Evolutionary conservation across 179 eudicot genomes (phyloP).

Genomic region (Silene coronaria): DNA sequence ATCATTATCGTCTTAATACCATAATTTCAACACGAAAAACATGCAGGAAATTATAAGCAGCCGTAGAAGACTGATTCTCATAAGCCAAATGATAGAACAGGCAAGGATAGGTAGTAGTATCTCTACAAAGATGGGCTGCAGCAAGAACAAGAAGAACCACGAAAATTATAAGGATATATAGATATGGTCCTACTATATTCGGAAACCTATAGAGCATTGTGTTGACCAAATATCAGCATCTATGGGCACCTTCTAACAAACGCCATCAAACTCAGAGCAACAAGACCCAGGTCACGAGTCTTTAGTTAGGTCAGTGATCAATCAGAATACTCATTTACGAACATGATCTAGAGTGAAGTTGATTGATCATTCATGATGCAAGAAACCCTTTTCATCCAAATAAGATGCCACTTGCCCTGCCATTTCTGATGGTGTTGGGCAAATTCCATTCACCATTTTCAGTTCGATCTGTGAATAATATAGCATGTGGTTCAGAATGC

Average conservation of each 20-base stretch:
- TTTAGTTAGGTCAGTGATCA: neutral
- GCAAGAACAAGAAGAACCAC: neutral
- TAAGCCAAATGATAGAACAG: neutral
- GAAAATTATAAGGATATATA: neutral
- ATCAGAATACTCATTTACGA: neutral
- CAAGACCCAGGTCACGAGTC: neutral
- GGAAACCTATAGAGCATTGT: neutral
- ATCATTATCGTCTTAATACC: no score
- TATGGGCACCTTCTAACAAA: neutral
- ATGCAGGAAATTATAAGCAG: neutral
- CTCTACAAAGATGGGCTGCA: constrained; percentile 3
- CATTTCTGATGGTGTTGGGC: constrained; percentile 69
- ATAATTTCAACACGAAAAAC: neutral
- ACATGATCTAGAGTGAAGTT: neutral
- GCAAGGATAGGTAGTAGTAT: neutral
- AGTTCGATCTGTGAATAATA: constrained; percentile 55
- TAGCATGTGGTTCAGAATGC: neutral
- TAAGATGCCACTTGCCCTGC: constrained; percentile 69
- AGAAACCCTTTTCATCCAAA: constrained; percentile 62
- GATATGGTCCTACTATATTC: neutral
- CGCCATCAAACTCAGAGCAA: neutral
- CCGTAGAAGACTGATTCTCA: neutral
- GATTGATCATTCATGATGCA: constrained; percentile 32
- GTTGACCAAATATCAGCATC: neutral
- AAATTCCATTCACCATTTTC: constrained; percentile 42